Conservation (phyloP, 768 basidiomycete species). For the Trametes sanguinea region DNA sequence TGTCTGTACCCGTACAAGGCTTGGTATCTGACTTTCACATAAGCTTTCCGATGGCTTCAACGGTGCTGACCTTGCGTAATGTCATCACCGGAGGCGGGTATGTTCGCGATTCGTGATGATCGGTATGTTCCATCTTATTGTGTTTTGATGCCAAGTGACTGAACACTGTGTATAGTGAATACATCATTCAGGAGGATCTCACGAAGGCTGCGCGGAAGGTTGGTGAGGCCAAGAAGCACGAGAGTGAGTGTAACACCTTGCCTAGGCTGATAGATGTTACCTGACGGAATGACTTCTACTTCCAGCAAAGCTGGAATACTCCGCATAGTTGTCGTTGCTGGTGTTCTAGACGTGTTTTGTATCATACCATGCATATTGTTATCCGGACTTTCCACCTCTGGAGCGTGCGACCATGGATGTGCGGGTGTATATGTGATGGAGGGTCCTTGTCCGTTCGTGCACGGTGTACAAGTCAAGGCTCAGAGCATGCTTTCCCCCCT, state of each 20-base stretch:
- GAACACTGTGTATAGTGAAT: conserved; percentile 56
- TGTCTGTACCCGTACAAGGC: background rate
- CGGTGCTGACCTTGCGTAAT: conserved; percentile 95
- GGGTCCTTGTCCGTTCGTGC: too few species aligned
- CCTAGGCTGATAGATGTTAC: background rate
- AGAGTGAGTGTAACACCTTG: conserved; percentile 60
- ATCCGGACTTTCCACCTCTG: conserved; percentile 11
- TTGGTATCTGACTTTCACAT: background rate
- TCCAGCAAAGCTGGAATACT: conserved; percentile 47
- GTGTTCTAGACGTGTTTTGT: conserved; percentile 7
- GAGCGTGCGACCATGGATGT: background rate
- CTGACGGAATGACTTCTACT: background rate
- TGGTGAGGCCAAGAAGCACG: conserved; percentile 96
- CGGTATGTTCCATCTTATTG: conserved; percentile 48
- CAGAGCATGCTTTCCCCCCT: too few species aligned
- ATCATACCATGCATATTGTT: conserved; percentile 14
- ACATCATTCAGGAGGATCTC: conserved; percentile 91
- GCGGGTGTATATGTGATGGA: too few species aligned
- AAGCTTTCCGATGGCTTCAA: conserved; percentile 91
- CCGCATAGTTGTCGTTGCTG: conserved; percentile 34
- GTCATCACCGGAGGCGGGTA: conserved; percentile 95
- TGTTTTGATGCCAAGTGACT: background rate
- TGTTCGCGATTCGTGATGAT: conserved; percentile 98
- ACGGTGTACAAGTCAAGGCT: too few species aligned
- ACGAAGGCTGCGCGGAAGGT: conserved; percentile 96